Percentiles rank a stretch among this genome's conserved stretches.
Evolutionary conservation across 1,139 yeast species (phyloP).

Genomic region (Kodamaea sp.): DNA sequence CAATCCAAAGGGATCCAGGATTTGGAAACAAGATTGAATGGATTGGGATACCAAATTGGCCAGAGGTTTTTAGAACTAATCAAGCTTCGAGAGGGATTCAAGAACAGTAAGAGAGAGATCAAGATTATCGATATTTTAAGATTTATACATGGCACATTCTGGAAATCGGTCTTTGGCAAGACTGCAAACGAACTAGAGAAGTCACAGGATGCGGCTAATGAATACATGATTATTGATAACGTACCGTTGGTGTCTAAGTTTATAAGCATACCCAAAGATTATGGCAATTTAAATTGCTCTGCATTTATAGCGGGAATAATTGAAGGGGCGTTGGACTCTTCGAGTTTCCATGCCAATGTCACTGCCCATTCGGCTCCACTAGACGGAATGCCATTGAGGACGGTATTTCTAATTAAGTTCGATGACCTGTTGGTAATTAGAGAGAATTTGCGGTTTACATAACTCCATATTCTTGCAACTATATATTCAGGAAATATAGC

Average conservation of each 20-base stretch:
- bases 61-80: constrained; percentile 45
- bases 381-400: constrained; percentile 63
- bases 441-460: constrained; percentile 37
- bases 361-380: constrained; percentile 84
- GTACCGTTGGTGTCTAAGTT: constrained; percentile 75
- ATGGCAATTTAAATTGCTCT: constrained; percentile 76
- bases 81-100: constrained; percentile 55
- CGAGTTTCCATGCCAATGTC: constrained; percentile 80
- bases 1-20: constrained; percentile 73
- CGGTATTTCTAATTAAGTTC: constrained; percentile 83
- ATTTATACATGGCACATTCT: constrained; percentile 77
- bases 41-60: constrained; percentile 71
- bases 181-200: constrained; percentile 86
- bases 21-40: constrained; percentile 71
- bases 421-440: constrained; percentile 59
- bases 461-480: too few species aligned
- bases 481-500: too few species aligned
- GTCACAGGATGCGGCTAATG: constrained; percentile 78
- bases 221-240: constrained; percentile 85
- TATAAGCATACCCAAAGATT: constrained; percentile 79
- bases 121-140: constrained; percentile 77
- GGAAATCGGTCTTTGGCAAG: constrained; percentile 82
- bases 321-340: constrained; percentile 83
- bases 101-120: constrained; percentile 68
- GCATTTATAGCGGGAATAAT: constrained; percentile 90